Evolutionary conservation across 371 early-diverging fungal genomes (phyloP).

Genomic region (Rhizopus stolonifer): DNA sequence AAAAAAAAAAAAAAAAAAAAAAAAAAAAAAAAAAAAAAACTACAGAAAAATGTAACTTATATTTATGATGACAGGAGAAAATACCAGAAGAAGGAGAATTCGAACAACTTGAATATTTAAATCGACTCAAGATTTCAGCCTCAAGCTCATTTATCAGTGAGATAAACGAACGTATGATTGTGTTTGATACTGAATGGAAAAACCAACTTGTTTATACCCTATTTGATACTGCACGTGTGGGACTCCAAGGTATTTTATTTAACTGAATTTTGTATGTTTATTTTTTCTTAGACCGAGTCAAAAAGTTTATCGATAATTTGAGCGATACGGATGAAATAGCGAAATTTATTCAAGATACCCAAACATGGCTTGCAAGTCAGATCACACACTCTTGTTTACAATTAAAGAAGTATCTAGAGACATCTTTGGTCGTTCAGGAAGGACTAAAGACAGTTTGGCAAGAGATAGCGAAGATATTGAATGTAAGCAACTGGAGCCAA

Average conservation of each 20-base stretch:
- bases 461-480: conserved; percentile 32
- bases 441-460: conserved; percentile 40
- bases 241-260: conserved; percentile 22
- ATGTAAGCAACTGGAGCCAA: too few relatives aligned
- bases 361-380: conserved; percentile 41
- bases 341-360: conserved; percentile 38
- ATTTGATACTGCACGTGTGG: conserved; percentile 19
- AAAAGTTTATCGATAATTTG: conserved; percentile 6
- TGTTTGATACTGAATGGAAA: conserved; percentile 30
- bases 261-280: background rate
- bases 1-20: background rate
- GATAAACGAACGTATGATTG: conserved; percentile 19
- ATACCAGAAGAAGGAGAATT: background rate
- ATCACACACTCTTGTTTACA: conserved; percentile 34
- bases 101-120: conserved; percentile 19
- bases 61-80: background rate
- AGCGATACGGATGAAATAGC: conserved; percentile 15
- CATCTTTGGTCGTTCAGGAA: conserved; percentile 14
- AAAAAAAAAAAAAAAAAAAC: too few relatives aligned
- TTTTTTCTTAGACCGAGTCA: conserved; percentile 9
- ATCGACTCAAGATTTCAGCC: conserved; percentile 13
- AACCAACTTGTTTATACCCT: conserved; percentile 17
- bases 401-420: conserved; percentile 36
- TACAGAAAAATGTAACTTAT: too few relatives aligned
- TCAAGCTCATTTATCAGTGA: conserved; percentile 8